These are phyloP conservation scores for Monascus purpureus DNA, from an alignment of 495 filamentous ascomycete genomes.

Conservation along the genomic window DNA sequence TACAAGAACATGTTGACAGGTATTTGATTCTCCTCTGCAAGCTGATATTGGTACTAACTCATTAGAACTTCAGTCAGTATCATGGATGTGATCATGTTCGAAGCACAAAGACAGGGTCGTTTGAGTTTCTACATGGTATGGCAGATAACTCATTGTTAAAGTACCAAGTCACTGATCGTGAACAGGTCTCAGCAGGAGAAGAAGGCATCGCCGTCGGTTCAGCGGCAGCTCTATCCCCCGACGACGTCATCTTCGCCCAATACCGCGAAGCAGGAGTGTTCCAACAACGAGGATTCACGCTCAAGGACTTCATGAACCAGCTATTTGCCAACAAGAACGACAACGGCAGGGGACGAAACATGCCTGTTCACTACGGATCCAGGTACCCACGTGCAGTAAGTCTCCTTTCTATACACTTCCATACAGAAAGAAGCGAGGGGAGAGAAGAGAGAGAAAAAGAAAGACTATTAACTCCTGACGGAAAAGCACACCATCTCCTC, in stretches of 20 bases:
- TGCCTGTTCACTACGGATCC: constrained; percentile 95
- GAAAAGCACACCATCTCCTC: constrained; percentile 82
- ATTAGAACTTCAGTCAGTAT: constrained; percentile 45
- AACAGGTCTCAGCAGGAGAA: constrained; percentile 74
- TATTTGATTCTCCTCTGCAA: constrained; percentile 11
- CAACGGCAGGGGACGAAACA: constrained; percentile 72
- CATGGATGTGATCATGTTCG: constrained; percentile 92
- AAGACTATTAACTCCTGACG: neutral
- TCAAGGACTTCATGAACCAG: constrained; percentile 88
- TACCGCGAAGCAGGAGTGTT: constrained; percentile 91
- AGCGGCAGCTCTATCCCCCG: constrained; percentile 62
- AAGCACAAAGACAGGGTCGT: constrained; percentile 68
- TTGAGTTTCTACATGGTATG: constrained; percentile 90
- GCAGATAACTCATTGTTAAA: neutral
- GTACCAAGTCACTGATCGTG: neutral
- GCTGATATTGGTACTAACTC: neutral
- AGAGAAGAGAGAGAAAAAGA: no score
- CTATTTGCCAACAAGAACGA: constrained; percentile 84
- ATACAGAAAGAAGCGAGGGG: neutral
- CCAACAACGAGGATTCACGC: constrained; percentile 73
- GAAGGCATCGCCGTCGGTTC: constrained; percentile 87
- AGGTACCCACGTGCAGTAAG: constrained; percentile 65
- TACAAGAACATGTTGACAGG: constrained; percentile 56
- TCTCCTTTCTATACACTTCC: no score
- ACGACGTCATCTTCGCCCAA: constrained; percentile 87